phyloP scores from a whole-genome alignment of 2,329 filamentous ascomycete genomes.

The Colletotrichum chrysophilum region DNA sequence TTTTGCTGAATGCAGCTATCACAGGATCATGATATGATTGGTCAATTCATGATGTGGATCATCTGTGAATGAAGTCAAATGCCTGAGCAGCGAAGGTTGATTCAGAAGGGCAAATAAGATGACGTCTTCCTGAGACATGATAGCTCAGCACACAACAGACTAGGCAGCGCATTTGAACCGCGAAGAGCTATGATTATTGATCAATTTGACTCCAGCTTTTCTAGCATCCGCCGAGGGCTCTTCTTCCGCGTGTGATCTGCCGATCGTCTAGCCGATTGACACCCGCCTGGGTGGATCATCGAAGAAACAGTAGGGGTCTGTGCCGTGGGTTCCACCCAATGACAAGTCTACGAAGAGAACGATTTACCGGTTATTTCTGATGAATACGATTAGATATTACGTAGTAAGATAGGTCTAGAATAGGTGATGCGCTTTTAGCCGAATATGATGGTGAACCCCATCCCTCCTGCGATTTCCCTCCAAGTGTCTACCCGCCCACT shows the following conservation, averaged over 20 bases:
- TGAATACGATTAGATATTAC: neutral
- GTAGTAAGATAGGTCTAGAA: neutral
- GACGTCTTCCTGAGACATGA: neutral
- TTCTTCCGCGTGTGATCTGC: neutral
- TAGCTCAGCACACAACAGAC: neutral
- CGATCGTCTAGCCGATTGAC: neutral
- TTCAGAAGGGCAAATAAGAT: neutral
- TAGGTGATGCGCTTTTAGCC: neutral
- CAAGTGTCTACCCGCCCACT: neutral
- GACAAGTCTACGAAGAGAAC: neutral
- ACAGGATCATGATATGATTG: neutral
- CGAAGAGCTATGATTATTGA: accelerated
- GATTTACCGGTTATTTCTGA: neutral
- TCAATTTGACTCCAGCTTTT: neutral
- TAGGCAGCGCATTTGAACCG: neutral
- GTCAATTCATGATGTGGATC: neutral
- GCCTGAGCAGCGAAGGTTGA: neutral
- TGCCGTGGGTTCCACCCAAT: neutral
- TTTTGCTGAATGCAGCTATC: neutral
- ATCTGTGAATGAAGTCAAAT: neutral
- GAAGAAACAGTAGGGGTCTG: neutral
- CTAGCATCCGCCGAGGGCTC: neutral
- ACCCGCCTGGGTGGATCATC: neutral
- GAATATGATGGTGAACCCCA: neutral
- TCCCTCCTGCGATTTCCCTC: neutral